A percentile compares a stretch with the other conserved stretches of the same genome.
Conservation (phyloP, 2,329 filamentous ascomycete genomes). For the Incumbomyces delicatus region DNA sequence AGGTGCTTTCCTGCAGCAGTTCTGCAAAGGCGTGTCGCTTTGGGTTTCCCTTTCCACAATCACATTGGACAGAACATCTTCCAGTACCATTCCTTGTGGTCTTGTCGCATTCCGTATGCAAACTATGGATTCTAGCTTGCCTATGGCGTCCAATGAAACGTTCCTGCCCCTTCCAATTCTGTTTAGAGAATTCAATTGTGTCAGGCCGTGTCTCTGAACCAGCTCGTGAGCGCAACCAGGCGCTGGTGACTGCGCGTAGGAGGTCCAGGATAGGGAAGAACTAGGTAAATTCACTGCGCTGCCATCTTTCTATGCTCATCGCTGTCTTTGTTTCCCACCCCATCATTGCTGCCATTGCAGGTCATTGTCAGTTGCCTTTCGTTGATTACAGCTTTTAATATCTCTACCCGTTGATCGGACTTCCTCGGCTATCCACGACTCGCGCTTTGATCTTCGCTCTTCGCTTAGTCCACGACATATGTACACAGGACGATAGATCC, state of each 20-base stretch:
- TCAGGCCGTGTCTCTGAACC: background rate
- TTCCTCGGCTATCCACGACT: background rate
- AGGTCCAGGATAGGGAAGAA: background rate
- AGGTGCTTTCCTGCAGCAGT: background rate
- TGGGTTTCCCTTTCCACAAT: background rate
- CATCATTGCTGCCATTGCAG: constrained; percentile 6
- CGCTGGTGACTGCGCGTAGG: background rate
- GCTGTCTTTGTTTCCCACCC: background rate
- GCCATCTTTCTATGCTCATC: constrained; percentile 3
- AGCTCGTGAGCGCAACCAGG: background rate
- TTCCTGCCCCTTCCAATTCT: background rate
- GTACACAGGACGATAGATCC: background rate
- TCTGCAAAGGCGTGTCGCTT: constrained; percentile 3
- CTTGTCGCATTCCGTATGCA: background rate
- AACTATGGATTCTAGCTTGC: constrained; percentile 1
- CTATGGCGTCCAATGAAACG: constrained; percentile 1
- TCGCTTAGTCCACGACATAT: background rate
- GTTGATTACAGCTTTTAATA: constrained; percentile 6
- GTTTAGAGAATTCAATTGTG: background rate
- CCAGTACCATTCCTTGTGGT: background rate
- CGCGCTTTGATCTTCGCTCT: background rate
- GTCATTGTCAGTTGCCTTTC: constrained; percentile 8
- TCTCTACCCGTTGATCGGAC: constrained; percentile 3
- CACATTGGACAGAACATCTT: background rate
- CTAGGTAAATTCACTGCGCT: background rate